Evolutionary conservation across 1,284 basidiomycete species (phyloP), one percentile per base, ranked within the genome.

Genomic region (Moesziomyces sp.): DNA sequence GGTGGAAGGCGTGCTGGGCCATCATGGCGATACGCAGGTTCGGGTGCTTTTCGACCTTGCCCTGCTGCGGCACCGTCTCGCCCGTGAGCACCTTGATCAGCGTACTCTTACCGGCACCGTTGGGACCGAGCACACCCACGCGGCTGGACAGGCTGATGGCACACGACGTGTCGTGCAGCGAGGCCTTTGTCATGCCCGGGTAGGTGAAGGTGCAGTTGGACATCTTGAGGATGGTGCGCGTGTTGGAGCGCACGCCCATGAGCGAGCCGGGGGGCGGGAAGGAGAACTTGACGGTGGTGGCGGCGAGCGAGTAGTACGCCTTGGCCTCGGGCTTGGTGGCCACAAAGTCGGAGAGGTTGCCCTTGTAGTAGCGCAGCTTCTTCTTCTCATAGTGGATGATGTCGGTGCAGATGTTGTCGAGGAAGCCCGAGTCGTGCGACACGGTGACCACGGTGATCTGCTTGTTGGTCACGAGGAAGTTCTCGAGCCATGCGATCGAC

Each of bases 361-460:
- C 96, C 56, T 90, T 91, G 86, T 98, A 98, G 87, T 96, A 97
- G 54, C 91, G 93, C 76, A 99, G 90, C 88, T 96, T 97, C 88
- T 98, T 98, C 77, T 87, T 87, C 86, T 98, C 94, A 87, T 98
- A 99, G 87, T 98, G 96, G 76, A 98, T 93, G 82, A 99, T 95
- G 86, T 99, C 96, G 74, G 96, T 95, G 75, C 95, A 97, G 65
- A 98, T 90, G 85, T 93, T 92, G 87, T 99, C 96, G 78, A 99
- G 87, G 88, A 99, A 99, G 82, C 93, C 91, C 77, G 94, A 97
- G 87, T 99, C 96, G 88, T 99, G 96, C 86, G 94, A 97, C 85
- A 99, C 89, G 81, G 97, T 94, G 78, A 99, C 87, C 85, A 93
- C 95, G 56, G 96, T 99, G 73, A 83, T 81, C 66, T 84, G 70